Conservation (phyloP, 2,329 filamentous ascomycete genomes). For the Canariomyces notabilis region DNA sequence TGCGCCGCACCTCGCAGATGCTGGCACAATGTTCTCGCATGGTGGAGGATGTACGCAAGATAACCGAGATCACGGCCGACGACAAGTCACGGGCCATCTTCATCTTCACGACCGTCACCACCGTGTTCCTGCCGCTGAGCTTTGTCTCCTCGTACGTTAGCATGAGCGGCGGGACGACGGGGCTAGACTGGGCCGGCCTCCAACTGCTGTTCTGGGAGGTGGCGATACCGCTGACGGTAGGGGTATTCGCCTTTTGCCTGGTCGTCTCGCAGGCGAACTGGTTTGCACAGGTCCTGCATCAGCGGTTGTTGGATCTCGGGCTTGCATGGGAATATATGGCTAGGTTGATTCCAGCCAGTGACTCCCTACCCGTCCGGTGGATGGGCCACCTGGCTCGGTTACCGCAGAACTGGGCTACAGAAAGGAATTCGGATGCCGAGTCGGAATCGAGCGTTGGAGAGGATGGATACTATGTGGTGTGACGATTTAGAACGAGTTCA, state of each 20-base stretch:
- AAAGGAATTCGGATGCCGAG: too few relatives aligned
- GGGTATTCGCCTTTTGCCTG: neutral
- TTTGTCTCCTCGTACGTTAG: constrained; percentile 2
- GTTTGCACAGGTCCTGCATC: too few relatives aligned
- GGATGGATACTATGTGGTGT: too few relatives aligned
- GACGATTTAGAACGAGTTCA: too few relatives aligned
- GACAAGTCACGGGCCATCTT: neutral
- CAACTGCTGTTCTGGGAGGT: neutral
- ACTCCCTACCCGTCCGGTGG: too few relatives aligned
- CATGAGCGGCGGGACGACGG: neutral
- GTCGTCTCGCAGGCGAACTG: too few relatives aligned
- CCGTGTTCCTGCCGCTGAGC: constrained; percentile 1
- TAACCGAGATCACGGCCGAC: constrained; percentile 5
- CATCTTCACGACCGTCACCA: neutral
- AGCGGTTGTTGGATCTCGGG: too few relatives aligned
- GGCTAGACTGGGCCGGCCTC: neutral
- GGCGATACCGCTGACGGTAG: neutral
- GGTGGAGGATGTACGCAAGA: neutral
- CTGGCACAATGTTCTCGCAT: neutral
- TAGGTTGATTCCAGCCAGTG: too few relatives aligned
- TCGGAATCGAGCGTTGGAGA: too few relatives aligned
- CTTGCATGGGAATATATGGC: too few relatives aligned
- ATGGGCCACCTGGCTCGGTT: too few relatives aligned
- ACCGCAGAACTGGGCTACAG: too few relatives aligned
- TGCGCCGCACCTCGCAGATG: neutral